Conservation (phyloP, 495 filamentous ascomycete genomes). For the Ascodesmis nigricans region DNA sequence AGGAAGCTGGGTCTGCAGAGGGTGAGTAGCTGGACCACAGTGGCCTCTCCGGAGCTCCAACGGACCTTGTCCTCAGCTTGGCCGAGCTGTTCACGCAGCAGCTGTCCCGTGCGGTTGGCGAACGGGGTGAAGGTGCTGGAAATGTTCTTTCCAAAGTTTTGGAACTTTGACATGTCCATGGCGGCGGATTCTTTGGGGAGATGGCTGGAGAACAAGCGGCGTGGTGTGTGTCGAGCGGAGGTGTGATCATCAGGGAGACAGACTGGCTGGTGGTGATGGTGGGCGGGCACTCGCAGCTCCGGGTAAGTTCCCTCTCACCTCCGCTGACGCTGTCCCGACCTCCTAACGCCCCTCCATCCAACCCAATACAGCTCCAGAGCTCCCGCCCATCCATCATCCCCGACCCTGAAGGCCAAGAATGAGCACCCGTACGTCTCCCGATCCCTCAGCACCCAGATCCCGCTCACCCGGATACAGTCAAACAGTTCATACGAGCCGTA, state of each 20-base stretch:
- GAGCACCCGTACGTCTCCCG: constrained; percentile 39
- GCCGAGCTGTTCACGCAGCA: constrained; percentile 88
- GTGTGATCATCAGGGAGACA: too few relatives aligned
- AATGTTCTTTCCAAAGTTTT: constrained; percentile 44
- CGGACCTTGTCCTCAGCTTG: constrained; percentile 80
- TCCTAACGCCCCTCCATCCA: too few relatives aligned
- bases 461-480: constrained; percentile 39
- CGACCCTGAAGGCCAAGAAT: too few relatives aligned
- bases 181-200: constrained; percentile 3
- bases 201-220: background rate
- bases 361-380: too few relatives aligned
- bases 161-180: constrained; percentile 26
- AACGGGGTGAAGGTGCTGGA: constrained; percentile 66
- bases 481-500: constrained; percentile 98
- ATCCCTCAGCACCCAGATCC: constrained; percentile 8
- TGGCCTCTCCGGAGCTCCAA: background rate
- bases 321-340: too few relatives aligned
- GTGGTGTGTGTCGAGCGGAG: background rate
- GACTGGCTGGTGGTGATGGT: too few relatives aligned
- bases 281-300: too few relatives aligned
- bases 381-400: too few relatives aligned
- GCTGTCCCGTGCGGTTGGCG: constrained; percentile 81
- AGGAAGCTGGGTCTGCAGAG: constrained; percentile 87
- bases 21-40: background rate
- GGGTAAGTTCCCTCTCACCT: too few relatives aligned